Conservation (phyloP, 345 rosid species). For the Rhodomyrtus tomentosa region DNA sequence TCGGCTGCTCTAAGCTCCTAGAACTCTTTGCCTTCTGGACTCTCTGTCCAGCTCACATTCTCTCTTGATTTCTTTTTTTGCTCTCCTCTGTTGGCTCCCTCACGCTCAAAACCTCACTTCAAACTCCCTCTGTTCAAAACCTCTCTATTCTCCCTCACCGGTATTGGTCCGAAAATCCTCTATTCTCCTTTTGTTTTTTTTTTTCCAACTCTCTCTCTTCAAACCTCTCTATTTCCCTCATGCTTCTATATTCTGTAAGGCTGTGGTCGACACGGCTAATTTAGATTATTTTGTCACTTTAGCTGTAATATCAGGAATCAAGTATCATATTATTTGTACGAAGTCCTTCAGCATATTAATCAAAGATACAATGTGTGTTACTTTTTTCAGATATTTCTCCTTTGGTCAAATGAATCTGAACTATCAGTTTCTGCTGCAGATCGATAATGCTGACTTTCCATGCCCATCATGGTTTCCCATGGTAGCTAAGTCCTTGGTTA, state of each 20-base stretch:
- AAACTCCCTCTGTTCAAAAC: too few relatives aligned
- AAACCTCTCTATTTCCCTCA: too few relatives aligned
- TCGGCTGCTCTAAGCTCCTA: too few relatives aligned
- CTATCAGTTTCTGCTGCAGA: conserved; percentile 29
- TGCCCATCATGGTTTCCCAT: conserved; percentile 88
- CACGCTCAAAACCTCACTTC: too few relatives aligned
- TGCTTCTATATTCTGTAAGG: background rate
- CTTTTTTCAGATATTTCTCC: background rate
- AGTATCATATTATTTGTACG: background rate
- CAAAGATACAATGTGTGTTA: background rate
- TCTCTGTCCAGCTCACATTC: too few relatives aligned
- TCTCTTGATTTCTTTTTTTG: too few relatives aligned
- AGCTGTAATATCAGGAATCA: background rate
- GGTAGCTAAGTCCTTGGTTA: conserved; percentile 74
- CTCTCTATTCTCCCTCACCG: too few relatives aligned
- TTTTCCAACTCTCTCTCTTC: background rate
- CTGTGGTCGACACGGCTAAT: background rate
- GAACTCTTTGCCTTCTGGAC: too few relatives aligned
- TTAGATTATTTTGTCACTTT: background rate
- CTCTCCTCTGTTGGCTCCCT: too few relatives aligned
- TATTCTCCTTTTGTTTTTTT: too few relatives aligned
- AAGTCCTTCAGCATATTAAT: background rate
- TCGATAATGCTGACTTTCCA: conserved; percentile 71
- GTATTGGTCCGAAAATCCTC: too few relatives aligned
- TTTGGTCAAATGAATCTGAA: background rate